These are phyloP conservation scores for Clitopilus hobsonii DNA, from an alignment of 768 basidiomycete genomes.

Conservation along the genomic window DNA sequence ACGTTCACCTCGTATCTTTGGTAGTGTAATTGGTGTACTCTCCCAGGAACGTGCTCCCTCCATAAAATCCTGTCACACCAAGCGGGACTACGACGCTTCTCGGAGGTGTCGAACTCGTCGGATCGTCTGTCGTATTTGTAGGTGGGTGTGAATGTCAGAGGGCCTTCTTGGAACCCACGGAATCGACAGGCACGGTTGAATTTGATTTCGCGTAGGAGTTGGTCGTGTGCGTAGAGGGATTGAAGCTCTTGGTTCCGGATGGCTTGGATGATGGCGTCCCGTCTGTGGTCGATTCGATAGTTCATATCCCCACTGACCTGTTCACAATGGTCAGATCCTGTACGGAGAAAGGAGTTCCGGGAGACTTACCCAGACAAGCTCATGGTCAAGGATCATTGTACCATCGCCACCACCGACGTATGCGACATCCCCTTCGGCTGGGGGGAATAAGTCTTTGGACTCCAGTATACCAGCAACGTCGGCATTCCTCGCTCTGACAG, in stretches of 20 bases:
- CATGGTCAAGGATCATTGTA: constrained; percentile 90
- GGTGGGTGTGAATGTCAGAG: constrained; percentile 80
- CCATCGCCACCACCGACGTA: constrained; percentile 93
- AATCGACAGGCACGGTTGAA: constrained; percentile 85
- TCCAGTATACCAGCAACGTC: constrained; percentile 89
- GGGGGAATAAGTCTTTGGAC: constrained; percentile 64
- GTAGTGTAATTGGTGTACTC: constrained; percentile 71
- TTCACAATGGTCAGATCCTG: no score
- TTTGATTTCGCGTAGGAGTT: constrained; percentile 86
- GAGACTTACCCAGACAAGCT: constrained; percentile 78
- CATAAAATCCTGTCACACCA: constrained; percentile 97
- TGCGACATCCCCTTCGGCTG: constrained; percentile 50
- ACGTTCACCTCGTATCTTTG: constrained; percentile 80
- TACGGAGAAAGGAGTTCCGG: background rate
- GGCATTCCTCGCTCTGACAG: constrained; percentile 76
- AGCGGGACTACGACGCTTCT: constrained; percentile 85
- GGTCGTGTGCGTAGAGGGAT: constrained; percentile 71
- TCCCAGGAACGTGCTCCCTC: constrained; percentile 48
- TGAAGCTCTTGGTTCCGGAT: constrained; percentile 64
- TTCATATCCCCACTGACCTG: constrained; percentile 94
- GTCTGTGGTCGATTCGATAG: constrained; percentile 92
- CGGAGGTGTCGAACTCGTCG: constrained; percentile 79
- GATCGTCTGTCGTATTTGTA: constrained; percentile 91
- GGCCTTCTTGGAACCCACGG: constrained; percentile 77
- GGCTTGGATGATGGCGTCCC: constrained; percentile 74